phyloP scores from a whole-genome alignment of 805 yeast species.

The Candida silvatica region DNA sequence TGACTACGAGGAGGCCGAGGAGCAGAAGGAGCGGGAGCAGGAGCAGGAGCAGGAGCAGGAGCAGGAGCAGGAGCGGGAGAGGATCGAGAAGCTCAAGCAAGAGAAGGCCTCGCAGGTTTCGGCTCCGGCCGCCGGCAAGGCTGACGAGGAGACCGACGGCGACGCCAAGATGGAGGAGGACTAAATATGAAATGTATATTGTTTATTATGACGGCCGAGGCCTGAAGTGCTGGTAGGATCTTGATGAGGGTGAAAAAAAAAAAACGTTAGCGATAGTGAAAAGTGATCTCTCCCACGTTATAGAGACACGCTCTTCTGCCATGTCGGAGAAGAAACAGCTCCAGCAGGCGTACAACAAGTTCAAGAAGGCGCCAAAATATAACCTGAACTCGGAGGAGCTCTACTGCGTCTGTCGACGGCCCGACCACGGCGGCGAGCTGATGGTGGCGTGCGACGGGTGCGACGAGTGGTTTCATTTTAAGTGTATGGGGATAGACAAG shows the following conservation, averaged over 20 bases:
- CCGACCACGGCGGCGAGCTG: constrained; percentile 61
- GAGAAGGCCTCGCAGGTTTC: too few species aligned
- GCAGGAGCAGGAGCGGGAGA: constrained; percentile 24
- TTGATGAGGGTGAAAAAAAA: too few species aligned
- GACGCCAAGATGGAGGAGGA: constrained; percentile 1
- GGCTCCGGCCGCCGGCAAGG: too few species aligned
- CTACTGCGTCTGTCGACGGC: constrained; percentile 69
- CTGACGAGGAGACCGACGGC: constrained; percentile 15
- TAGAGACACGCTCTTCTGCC: too few species aligned
- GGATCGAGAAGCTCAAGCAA: too few species aligned
- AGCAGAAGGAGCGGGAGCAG: constrained; percentile 23
- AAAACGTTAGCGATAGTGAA: too few species aligned
- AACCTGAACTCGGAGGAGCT: constrained; percentile 50
- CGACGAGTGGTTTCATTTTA: constrained; percentile 91
- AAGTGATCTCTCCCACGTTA: too few species aligned
- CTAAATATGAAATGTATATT: background rate
- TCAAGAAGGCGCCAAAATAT: constrained; percentile 27
- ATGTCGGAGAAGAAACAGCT: too few species aligned
- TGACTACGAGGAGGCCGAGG: constrained; percentile 31
- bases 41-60: constrained; percentile 23
- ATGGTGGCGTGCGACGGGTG: constrained; percentile 96
- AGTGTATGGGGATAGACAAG: constrained; percentile 55
- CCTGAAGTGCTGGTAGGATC: too few species aligned
- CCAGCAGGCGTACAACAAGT: constrained; percentile 22
- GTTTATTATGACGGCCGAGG: background rate